Conservation (phyloP, 495 filamentous ascomycete genomes). For the Aspergillus homomorphus region DNA sequence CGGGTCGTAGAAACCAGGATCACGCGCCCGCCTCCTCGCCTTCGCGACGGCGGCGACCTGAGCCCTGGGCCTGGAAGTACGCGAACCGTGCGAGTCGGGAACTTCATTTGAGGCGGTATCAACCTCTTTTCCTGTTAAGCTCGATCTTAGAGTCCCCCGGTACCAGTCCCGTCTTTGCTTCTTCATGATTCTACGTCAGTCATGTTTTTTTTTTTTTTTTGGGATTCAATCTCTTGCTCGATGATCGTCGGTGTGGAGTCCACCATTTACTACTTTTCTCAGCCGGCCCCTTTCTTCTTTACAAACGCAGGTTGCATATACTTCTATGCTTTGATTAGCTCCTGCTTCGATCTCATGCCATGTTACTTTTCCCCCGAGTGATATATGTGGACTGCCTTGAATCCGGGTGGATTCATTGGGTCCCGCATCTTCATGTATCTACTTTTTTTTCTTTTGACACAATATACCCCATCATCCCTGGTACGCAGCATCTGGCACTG, state of each 20-base stretch:
- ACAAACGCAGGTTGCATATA: not conserved
- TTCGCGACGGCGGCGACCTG: slow-evolving; percentile 19
- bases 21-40: slow-evolving; percentile 5
- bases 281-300: not conserved
- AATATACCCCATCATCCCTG: not conserved
- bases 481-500: not conserved
- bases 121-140: slow-evolving; percentile 16
- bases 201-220: slow-evolving; percentile 4
- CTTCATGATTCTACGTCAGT: slow-evolving; percentile 1
- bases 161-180: too few species aligned
- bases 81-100: slow-evolving; percentile 40
- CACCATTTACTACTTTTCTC: too few species aligned
- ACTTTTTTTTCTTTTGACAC: not conserved
- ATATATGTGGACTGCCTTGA: not conserved
- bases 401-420: not conserved
- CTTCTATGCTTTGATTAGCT: slow-evolving; percentile 2
- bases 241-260: too few species aligned
- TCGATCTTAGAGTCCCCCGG: too few species aligned
- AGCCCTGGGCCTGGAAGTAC: slow-evolving; percentile 37
- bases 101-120: not conserved
- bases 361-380: not conserved
- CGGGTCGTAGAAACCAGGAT: slow-evolving; percentile 24
- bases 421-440: not conserved
- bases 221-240: too few species aligned
- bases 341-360: not conserved